phyloP scores from a whole-genome alignment of 352 stramenopile species.

The Thalassiosira ordinaria region DNA sequence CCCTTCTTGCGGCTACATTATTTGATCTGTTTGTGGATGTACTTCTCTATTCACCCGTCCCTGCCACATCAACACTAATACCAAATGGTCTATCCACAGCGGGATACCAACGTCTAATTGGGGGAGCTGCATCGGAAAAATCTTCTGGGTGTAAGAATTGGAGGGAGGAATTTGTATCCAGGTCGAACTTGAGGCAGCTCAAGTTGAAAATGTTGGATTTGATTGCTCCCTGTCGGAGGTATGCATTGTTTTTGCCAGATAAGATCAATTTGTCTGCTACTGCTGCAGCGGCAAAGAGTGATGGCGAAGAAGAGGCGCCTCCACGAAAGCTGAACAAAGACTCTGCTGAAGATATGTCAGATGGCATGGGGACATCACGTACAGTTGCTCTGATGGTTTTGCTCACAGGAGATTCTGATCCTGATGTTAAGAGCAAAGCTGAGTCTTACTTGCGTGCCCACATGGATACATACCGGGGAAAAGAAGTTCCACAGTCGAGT shows the following conservation, averaged over 20 bases:
- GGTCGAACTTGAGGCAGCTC: slow-evolving; percentile 44
- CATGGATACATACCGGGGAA: slow-evolving; percentile 60
- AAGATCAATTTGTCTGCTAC: background rate
- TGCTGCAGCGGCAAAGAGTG: background rate
- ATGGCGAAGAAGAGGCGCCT: background rate
- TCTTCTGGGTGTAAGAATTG: slow-evolving; percentile 34
- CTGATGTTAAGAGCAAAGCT: slow-evolving; percentile 69
- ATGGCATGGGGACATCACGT: slow-evolving; percentile 48
- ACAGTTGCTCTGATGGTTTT: slow-evolving; percentile 71
- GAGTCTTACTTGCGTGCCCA: slow-evolving; percentile 72
- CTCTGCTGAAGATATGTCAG: background rate
- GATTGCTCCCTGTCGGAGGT: slow-evolving; percentile 69
- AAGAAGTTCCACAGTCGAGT: slow-evolving; percentile 15
- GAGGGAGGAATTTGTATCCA: slow-evolving; percentile 64
- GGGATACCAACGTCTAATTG: slow-evolving; percentile 58
- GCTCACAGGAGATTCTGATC: slow-evolving; percentile 60
- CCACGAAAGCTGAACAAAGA: background rate
- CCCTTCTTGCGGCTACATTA: slow-evolving; percentile 40
- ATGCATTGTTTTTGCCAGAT: slow-evolving; percentile 65
- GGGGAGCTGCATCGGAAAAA: slow-evolving; percentile 42
- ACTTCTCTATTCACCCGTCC: slow-evolving; percentile 62
- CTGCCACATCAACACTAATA: slow-evolving; percentile 42
- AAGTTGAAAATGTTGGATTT: slow-evolving; percentile 79
- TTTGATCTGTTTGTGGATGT: slow-evolving; percentile 78
- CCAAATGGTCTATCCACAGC: slow-evolving; percentile 65